Evolutionary conservation across 78 protist genomes (phyloP), one percentile per base, ranked within the genome.

Genomic region (Speleostelium caveatum): DNA sequence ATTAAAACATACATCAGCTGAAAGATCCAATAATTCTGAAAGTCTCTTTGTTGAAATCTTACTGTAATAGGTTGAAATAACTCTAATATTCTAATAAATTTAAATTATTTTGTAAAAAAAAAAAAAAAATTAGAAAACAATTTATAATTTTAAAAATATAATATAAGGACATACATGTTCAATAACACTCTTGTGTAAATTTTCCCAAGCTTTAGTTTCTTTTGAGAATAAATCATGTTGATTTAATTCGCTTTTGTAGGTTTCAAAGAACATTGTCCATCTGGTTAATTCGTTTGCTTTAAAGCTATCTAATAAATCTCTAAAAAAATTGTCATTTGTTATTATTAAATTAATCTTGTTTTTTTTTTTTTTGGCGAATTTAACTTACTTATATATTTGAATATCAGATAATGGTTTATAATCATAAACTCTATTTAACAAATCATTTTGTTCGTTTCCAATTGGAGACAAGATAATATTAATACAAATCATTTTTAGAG

Each of bases 11-110:
- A 87, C 94, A 58, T 73, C 94, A 17, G 32, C 41, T 8, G 86
- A 32, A 21, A 93, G 75, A 14, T 76, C 94, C 33, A 95, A 62
- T 21, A 95, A 85, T 36, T 87, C 80, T 21, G 94, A 75, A 33
- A 95, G 59, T 59, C 97, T 80, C 51, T 35, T 58, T 19, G 79
- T 60, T 72, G 89, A 69, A 45, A 95, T 93, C 49, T 86, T 94
- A 24, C 65, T 69, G 91, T 93, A 95, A 75, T 95, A 95, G 36
- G 86, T 72, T 53, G 88, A 89, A 61, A 95, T 26, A 17, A 86
- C 94, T 12, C 86, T 61, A 53, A 95, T 62, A 75, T 95, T 95
- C 80, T 94, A 65, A 10, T 45, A 33, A 26, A 88, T 35, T 8
- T 2, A 30, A 75, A 28, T 17, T 69, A 39, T 5, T 26, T 1